Evolutionary conservation across 2,329 filamentous ascomycete genomes (phyloP).

Genomic region (Aureobasidium sp.): DNA sequence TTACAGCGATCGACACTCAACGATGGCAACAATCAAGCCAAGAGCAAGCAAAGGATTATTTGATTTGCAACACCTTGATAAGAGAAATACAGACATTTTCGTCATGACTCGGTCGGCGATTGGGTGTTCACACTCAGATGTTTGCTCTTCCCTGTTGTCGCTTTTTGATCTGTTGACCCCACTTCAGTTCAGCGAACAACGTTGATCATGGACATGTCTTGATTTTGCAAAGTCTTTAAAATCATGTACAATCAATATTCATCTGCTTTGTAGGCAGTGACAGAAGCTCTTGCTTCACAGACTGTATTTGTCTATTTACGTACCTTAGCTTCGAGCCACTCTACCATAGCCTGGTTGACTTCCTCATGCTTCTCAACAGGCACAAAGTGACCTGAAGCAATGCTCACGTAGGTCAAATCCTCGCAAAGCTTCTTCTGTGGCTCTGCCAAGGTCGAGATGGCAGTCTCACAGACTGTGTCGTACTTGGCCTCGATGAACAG

Average conservation of each 20-base stretch:
- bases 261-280: background rate
- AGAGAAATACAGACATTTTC: background rate
- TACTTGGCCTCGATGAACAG: constrained; percentile 36
- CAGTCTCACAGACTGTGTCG: constrained; percentile 34
- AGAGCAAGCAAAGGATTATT: background rate
- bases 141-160: constrained; percentile 3
- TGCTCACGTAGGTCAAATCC: constrained; percentile 39
- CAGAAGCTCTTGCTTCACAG: background rate
- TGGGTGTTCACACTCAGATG: background rate
- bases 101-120: background rate
- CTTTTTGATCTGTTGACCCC: background rate
- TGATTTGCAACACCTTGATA: background rate
- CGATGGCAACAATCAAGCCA: background rate
- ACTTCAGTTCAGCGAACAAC: background rate
- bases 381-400: constrained; percentile 32
- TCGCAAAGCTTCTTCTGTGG: constrained; percentile 30
- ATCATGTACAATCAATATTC: background rate
- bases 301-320: background rate
- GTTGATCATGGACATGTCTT: background rate
- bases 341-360: constrained; percentile 22
- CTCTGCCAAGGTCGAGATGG: constrained; percentile 29
- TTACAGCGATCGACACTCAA: background rate
- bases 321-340: constrained; percentile 20
- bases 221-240: background rate
- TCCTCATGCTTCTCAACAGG: constrained; percentile 24